These are phyloP conservation scores for Rhytidhysteron rufulum DNA, from an alignment of 2,329 filamentous ascomycete species.

Conservation along the genomic window DNA sequence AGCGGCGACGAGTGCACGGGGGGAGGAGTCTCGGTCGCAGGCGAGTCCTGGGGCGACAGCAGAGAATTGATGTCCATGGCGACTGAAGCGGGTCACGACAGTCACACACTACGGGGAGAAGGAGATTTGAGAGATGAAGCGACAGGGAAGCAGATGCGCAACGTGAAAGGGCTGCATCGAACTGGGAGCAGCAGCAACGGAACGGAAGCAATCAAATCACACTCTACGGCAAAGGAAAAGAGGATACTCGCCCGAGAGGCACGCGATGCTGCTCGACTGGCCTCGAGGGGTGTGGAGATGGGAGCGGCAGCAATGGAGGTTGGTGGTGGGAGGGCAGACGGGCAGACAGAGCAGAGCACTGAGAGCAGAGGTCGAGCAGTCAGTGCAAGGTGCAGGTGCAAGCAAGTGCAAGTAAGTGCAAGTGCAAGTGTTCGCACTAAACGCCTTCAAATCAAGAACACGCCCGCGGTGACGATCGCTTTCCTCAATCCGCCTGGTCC, in stretches of 20 bases:
- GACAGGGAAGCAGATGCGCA: neutral
- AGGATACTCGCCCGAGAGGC: neutral
- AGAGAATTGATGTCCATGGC: conserved; percentile 49
- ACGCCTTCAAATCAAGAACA: too few species aligned
- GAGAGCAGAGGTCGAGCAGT: too few species aligned
- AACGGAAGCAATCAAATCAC: neutral
- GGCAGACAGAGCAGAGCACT: too few species aligned
- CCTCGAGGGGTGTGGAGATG: neutral
- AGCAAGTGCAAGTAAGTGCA: too few species aligned
- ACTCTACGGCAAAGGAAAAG: neutral
- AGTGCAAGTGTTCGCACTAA: too few species aligned
- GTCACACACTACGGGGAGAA: conserved; percentile 7
- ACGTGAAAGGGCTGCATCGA: neutral
- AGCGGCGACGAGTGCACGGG: conserved; percentile 22
- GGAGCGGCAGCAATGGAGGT: neutral
- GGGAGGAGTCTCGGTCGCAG: conserved; percentile 33
- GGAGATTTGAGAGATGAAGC: neutral
- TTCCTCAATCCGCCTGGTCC: too few species aligned
- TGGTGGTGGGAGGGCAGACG: neutral
- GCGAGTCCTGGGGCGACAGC: conserved; percentile 45
- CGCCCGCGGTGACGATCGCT: too few species aligned
- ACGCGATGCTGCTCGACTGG: neutral
- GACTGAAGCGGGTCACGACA: neutral
- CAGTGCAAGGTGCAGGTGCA: too few species aligned
- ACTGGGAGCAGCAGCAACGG: neutral